These are phyloP conservation scores for Chrysopogon serrulatus DNA, from an alignment of 176 grass and related monocot genomes.

Conservation along the genomic window DNA sequence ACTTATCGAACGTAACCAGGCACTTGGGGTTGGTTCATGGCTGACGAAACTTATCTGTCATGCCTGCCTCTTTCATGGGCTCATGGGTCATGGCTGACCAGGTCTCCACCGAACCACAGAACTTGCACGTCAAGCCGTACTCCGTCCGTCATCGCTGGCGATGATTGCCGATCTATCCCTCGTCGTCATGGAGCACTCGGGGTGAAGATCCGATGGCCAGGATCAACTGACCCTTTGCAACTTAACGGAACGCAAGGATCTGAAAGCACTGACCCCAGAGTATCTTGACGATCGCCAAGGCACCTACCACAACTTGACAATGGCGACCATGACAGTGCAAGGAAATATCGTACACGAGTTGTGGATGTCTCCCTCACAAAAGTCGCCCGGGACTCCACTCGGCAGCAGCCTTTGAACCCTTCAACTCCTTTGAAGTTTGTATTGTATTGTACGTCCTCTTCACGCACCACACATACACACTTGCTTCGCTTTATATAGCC, in stretches of 20 bases:
- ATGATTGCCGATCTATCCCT: not conserved
- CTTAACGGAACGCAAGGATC: not conserved
- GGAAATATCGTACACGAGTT: constrained; percentile 2
- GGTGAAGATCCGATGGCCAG: not conserved
- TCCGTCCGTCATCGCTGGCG: constrained; percentile 8
- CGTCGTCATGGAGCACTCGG: not conserved
- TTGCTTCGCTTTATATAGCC: not conserved
- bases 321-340: not conserved
- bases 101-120: not conserved
- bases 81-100: not conserved
- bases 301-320: constrained; percentile 30
- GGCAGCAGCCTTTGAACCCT: constrained; percentile 2
- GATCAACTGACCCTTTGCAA: not conserved
- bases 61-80: not conserved
- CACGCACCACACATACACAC: not conserved
- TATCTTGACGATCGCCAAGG: not conserved
- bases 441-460: not conserved
- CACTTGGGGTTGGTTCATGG: not conserved
- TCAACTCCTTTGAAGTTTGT: constrained; percentile 19
- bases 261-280: not conserved
- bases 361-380: not conserved
- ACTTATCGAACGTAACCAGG: not conserved
- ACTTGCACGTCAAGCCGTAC: not conserved
- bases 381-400: not conserved
- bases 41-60: not conserved